Base-by-base conservation (phyloP, 164 flowering plant species). In the Malania oleifera region DNA sequence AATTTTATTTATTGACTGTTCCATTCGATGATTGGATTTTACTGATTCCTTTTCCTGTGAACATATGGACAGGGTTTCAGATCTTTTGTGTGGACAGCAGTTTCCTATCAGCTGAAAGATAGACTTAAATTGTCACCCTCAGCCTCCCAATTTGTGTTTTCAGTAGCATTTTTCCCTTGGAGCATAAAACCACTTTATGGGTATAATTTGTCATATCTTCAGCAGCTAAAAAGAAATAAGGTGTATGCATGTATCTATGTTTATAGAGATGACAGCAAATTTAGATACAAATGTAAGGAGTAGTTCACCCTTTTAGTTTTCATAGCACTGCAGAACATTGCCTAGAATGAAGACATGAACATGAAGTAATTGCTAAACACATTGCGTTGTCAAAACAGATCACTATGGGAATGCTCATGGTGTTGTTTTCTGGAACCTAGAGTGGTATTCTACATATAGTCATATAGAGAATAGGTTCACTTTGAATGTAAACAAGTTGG, bases 51-150 rank as follows among this genome's bases (percentile, higher is more conserved):
- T 40, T 29, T 19, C 41, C 13, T 54, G 27, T 59, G 13, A 48
- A 65, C 26, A 54, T 67, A 45, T 69, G 52, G 38, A 25, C 63
- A 91, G 98, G 96, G 98, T 47, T 88, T 91, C 71, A 80, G 92
- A 72, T 86, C 96, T 52, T 91, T 88, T 75, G 96, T 86, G 8
- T 88, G 96, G 98, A 88, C 95, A 25, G 91, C 98, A 25, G 90
- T 91, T 71, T 88, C 96, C 2, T 91, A 88, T 64, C 96, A 79
- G 67, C 80, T 91, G 35, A 88, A 91, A 69, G 98, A 91, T 74
- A 61, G 60, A 65, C 90, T 91, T 49, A 80, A 82, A 71, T 72
- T 88, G 71, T 84, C 98, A 26, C 98, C 98, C 5, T 91, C 98
- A 29, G 90, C 87, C 38, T 91, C 98, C 20, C 96, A 91, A 54